Percentiles rank a stretch among this genome's conserved stretches.
These are phyloP conservation scores for Yarrowia keelungensis DNA, from an alignment of 805 yeast species.

Conservation along the genomic window DNA sequence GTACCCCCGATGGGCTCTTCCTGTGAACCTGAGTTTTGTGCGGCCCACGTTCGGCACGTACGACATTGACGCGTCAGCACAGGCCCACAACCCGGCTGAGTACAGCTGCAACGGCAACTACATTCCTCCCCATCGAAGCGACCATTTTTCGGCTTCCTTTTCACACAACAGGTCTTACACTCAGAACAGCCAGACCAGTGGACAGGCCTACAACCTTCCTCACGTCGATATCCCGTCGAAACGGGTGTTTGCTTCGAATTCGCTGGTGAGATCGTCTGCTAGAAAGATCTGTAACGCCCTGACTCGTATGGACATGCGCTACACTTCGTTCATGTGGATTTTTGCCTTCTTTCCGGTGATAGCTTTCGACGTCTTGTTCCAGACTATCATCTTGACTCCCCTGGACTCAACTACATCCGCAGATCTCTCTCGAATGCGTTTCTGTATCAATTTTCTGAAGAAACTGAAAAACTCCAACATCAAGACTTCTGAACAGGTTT, in stretches of 20 bases:
- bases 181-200: neutral
- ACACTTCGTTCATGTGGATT: constrained; percentile 29
- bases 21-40: constrained; percentile 16
- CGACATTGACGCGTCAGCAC: neutral
- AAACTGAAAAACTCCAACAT: constrained; percentile 8
- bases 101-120: constrained; percentile 14
- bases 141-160: neutral
- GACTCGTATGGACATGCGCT: constrained; percentile 13
- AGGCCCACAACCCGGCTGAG: neutral
- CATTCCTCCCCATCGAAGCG: constrained; percentile 6
- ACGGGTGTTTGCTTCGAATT: constrained; percentile 17
- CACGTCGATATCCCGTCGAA: constrained; percentile 4
- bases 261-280: constrained; percentile 10
- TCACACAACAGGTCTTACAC: neutral
- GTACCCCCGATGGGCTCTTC: constrained; percentile 35
- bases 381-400: constrained; percentile 10
- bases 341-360: constrained; percentile 17
- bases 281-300: constrained; percentile 19
- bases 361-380: constrained; percentile 12
- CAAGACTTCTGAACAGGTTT: constrained; percentile 4
- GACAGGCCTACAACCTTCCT: neutral
- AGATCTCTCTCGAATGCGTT: constrained; percentile 12
- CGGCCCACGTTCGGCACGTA: constrained; percentile 16
- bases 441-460: constrained; percentile 14
- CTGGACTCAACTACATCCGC: constrained; percentile 5